Evolutionary conservation across 202 grass and related monocot genomes (phyloP), one percentile per base, ranked within the genome.

Genomic region (Schoenoplectus tabernaemontani): DNA sequence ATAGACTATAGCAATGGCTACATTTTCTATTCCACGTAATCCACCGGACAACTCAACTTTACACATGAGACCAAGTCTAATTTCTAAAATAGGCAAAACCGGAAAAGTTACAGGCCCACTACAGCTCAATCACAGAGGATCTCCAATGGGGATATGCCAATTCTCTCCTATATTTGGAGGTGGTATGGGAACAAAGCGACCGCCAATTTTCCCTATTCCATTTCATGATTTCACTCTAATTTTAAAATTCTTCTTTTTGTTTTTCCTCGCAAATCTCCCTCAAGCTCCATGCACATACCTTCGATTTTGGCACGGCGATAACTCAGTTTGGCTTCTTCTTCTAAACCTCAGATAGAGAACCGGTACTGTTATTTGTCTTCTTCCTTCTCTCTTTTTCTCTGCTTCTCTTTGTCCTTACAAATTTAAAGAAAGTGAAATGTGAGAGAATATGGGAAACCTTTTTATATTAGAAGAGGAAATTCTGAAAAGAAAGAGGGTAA

Each of bases 161-260:
- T 74, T 74, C 70, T 28, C 65, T 44, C 65, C 38, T 44, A 69
- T 43, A 43, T 69, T 68, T 41, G 64, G 65, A 24, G 64, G 34
- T n/a, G 34, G 41, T 7, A 33, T 17, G 34, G 9, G 37, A 51
- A 15, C 48, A 17, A 7, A 48, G 4, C 24, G 44, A 74, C 70
- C 26, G 70, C 70, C 26, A 33, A 34, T 19, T 74, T 74, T 51
- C 44, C 36, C 59, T 13, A 51, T 17, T 38, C 1, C 2, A 74
- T 33, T 34, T 53, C 44, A 53, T 33, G 20, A 43, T 46, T 43
- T 44, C 37, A 41, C 39, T 74, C 46, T 74, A 33, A 53, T 34
- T 53, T 13, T 34, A 17, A 33, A 6, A 54, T 53, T 47, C 46
- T 33, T 24, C 47, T 9, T 34, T 51, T 44, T 69, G 51, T 37